Evolutionary conservation across 1,139 yeast species (phyloP), one percentile per base, ranked within the genome.

Genomic region (Yamadazyma mexicana): DNA sequence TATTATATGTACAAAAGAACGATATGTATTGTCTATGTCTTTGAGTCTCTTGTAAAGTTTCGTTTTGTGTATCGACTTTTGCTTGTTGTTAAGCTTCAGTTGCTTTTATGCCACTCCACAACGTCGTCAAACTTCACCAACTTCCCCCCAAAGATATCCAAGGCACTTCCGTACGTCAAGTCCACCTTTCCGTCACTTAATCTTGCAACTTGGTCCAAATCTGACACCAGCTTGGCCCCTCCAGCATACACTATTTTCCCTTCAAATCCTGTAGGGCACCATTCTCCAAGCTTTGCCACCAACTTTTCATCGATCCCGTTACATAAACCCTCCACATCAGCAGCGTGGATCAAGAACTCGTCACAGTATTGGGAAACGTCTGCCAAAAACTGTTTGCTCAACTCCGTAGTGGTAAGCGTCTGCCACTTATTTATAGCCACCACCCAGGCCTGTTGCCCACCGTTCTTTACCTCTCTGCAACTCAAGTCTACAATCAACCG

Each of bases 361-460:
- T 79, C 77, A 54, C 98, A 87, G 59, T 83, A 87, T 37, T 69
- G 42, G 11, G 84, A 65, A 27, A 92, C 73, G 40, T 61, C 47
- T 4, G 52, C 58, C 40, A 92, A 73, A 23, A 87, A 76, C 23
- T 75, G 76, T 31, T 60, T 58, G 37, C 70, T 69, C 40, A 92
- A 68, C 40, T 65, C 75, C 36, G 81, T 75, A 34, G 71, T 73
- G 0, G 98, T 92, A 31, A 91, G 64, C 0, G 94, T 87, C 62
- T 91, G 97, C 98, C 98, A 92, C 60, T 91, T 86, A 62, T 94
- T 89, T 81, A 89, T 92, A 4, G 98, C 97, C 6, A 94, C 98
- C 17, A 83, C 77, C 98, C 98, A 92, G 35, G 66, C 62, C 3
- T 53, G 48, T 3, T 52, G 59, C 17, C 40, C 40, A 3, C 52